A percentile compares a stretch with the other conserved stretches of the same genome.
These are phyloP conservation scores for Lodderomyces orthopsilosis DNA, from an alignment of 1,139 yeast species.

Conservation along the genomic window DNA sequence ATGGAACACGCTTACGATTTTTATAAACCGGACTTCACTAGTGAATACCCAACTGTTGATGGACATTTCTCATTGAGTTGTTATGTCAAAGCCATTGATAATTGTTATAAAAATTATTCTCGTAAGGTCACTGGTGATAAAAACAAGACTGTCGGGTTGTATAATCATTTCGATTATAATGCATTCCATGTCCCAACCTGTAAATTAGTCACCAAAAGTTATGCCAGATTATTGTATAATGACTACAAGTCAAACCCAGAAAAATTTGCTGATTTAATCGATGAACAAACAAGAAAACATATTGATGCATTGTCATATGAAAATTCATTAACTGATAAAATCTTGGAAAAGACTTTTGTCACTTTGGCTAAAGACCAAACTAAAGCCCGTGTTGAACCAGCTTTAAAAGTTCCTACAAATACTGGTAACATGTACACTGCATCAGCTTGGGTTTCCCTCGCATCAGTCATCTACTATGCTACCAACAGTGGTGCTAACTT, in stretches of 20 bases:
- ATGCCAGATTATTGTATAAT: slow-evolving; percentile 87
- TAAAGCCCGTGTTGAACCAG: slow-evolving; percentile 72
- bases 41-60: slow-evolving; percentile 96
- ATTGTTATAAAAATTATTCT: slow-evolving; percentile 80
- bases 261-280: slow-evolving; percentile 48
- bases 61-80: slow-evolving; percentile 95
- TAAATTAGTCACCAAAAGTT: slow-evolving; percentile 89
- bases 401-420: slow-evolving; percentile 87
- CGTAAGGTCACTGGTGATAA: slow-evolving; percentile 66
- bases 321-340: slow-evolving; percentile 73
- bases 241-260: slow-evolving; percentile 74
- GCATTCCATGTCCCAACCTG: slow-evolving; percentile 99
- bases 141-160: slow-evolving; percentile 57
- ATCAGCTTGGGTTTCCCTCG: slow-evolving; percentile 83
- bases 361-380: slow-evolving; percentile 71
- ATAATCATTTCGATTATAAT: slow-evolving; percentile 81
- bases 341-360: slow-evolving; percentile 82
- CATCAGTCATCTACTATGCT: slow-evolving; percentile 76
- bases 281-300: slow-evolving; percentile 54
- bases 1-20: slow-evolving; percentile 98
- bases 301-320: slow-evolving; percentile 68
- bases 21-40: slow-evolving; percentile 95
- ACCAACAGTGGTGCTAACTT: slow-evolving; percentile 49
- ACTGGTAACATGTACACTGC: slow-evolving; percentile 99
- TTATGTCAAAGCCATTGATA: slow-evolving; percentile 90